These are phyloP conservation scores for cucumber (Cucumis sativus) DNA, from an alignment of 306 rosid species.

Conservation along the genomic window Cucumber_9930_V3 NC_026659.2:6313501-6314000, in stretches of 20 bases:
- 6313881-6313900: slow-evolving; percentile 93
- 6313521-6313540: no score
- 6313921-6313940: slow-evolving; percentile 31
- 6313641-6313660: no score
- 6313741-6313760: slow-evolving; percentile 11
- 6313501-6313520: no score
- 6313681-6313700: background rate
- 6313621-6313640: no score
- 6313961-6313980: no score
- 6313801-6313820: slow-evolving; percentile 76
- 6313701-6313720: background rate
- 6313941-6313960: background rate
- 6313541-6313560: no score
- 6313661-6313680: no score
- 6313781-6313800: slow-evolving; percentile 64
- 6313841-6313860: slow-evolving; percentile 66
- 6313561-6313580: no score
- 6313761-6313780: slow-evolving; percentile 77
- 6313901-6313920: slow-evolving; percentile 98
- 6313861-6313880: slow-evolving; percentile 62
- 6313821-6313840: slow-evolving; percentile 79
- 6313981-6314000: no score
- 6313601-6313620: no score
- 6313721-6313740: background rate
- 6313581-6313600: no score